A percentile compares a stretch with the other conserved stretches of the same genome.
Evolutionary conservation across 495 filamentous ascomycete genomes (phyloP).

Genomic region (Oleoguttula mirabilis): DNA sequence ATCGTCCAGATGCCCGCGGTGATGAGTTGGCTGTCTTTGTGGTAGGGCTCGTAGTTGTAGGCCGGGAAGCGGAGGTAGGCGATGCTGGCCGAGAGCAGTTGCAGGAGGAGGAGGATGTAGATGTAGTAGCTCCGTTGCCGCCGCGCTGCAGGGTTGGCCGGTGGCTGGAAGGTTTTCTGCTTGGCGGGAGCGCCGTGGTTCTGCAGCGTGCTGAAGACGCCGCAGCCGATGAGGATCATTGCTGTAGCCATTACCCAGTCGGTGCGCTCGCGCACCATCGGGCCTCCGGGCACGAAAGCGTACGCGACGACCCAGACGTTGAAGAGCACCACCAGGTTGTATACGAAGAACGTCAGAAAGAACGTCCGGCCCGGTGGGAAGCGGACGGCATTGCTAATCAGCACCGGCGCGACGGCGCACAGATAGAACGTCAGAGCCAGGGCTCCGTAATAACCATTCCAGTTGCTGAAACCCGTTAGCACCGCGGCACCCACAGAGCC

Average conservation of each 20-base stretch:
- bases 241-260: slow-evolving; percentile 84
- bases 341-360: slow-evolving; percentile 74
- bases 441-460: slow-evolving; percentile 84
- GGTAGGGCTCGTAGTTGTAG: slow-evolving; percentile 82
- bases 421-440: slow-evolving; percentile 64
- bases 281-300: slow-evolving; percentile 96
- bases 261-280: slow-evolving; percentile 82
- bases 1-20: slow-evolving; percentile 98
- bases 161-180: slow-evolving; percentile 35
- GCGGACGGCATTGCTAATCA: slow-evolving; percentile 63
- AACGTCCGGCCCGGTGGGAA: slow-evolving; percentile 68
- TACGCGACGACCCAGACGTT: slow-evolving; percentile 99
- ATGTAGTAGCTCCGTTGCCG: slow-evolving; percentile 56
- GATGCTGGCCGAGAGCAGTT: slow-evolving; percentile 65
- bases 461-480: slow-evolving; percentile 66
- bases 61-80: slow-evolving; percentile 92
- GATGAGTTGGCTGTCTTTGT: slow-evolving; percentile 70
- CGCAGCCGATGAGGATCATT: slow-evolving; percentile 75
- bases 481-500: slow-evolving; percentile 69
- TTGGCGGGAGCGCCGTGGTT: slow-evolving; percentile 20
- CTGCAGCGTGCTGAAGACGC: slow-evolving; percentile 66
- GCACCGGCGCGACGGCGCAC: slow-evolving; percentile 64
- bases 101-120: slow-evolving; percentile 58
- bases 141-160: slow-evolving; percentile 40
- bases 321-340: slow-evolving; percentile 83